Evolutionary conservation across 441 rosid genomes (phyloP).

Genomic region (Corymbia citriodora): DNA sequence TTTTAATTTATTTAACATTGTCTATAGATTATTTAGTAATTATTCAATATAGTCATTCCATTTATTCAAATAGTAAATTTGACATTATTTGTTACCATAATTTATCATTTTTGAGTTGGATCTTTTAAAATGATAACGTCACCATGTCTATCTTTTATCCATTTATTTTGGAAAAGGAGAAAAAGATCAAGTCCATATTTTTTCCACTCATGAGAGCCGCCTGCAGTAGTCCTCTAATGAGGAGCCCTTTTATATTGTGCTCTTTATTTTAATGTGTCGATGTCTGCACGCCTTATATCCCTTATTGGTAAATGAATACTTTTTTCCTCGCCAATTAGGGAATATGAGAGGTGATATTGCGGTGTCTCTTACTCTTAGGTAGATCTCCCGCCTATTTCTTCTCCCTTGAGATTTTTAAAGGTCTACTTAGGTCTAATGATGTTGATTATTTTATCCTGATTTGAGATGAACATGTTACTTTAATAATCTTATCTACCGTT

Average conservation of each 20-base stretch:
- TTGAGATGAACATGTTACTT: neutral
- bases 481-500: neutral
- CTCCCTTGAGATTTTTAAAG: too few species aligned
- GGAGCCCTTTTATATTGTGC: too few species aligned
- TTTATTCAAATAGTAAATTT: neutral
- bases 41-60: accelerated
- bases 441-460: neutral
- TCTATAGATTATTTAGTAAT: neutral
- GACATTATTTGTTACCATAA: neutral
- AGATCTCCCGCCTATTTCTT: too few species aligned
- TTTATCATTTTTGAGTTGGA: neutral
- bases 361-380: too few species aligned
- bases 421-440: neutral
- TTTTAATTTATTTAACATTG: neutral
- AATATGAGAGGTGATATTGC: too few species aligned
- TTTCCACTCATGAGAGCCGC: too few species aligned
- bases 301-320: too few species aligned
- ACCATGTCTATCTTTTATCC: neutral
- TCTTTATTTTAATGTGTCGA: too few species aligned
- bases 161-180: neutral
- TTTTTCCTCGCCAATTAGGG: too few species aligned
- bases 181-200: neutral
- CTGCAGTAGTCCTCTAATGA: too few species aligned
- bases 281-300: too few species aligned
- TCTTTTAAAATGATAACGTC: neutral